Evolutionary conservation across 1,139 yeast genomes (phyloP), one percentile per base, ranked within the genome.

Genomic region (Pichia sp.): DNA sequence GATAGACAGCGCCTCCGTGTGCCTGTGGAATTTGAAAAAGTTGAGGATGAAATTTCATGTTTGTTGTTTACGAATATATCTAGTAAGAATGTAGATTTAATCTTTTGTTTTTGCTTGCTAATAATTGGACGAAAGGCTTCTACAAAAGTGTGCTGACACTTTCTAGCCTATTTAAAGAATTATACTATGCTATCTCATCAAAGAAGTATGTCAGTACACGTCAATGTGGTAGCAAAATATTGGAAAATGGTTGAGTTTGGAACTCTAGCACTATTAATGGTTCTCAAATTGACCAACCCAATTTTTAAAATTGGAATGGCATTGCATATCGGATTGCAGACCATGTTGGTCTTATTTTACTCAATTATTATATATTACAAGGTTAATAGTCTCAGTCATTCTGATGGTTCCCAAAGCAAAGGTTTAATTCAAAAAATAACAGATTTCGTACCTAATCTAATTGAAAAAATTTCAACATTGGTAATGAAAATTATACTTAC

Each of bases 261-360:
- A 2, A 28, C 58, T 1, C 29, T 57, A 7, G 29, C 40, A 1
- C 34, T 47, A 6, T 33, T 54, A 7, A 25, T 60, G 26, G 4
- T 57, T 2, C 39, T 61, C 3, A 51, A 52, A 5, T 48, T 51
- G 1, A 31, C 58, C 9, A 60, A 58, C 42, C 61, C 62, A 4
- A 27, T 63, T 7, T 51, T 55, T 35, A 62, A 60, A 47, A 60
- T 63, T 4, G 51, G 59, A 11, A n/a, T 62, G 40, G 66, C 66
- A 2, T 39, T 58, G 11, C 61, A 59, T 44, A 47, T 52, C 5
- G 66, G 65, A 1, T 36, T 59, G 25, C 56, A 54, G n/a, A 39
- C 50, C 4, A 53, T 59, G n/a, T 41, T 56, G 4, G 36, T 54
- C 7, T 28, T 50, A 1, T 18, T 53, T 5, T 63, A 60, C 42